phyloP scores from a whole-genome alignment of 345 rosid genomes.

The Eutrema japonicum region DNA sequence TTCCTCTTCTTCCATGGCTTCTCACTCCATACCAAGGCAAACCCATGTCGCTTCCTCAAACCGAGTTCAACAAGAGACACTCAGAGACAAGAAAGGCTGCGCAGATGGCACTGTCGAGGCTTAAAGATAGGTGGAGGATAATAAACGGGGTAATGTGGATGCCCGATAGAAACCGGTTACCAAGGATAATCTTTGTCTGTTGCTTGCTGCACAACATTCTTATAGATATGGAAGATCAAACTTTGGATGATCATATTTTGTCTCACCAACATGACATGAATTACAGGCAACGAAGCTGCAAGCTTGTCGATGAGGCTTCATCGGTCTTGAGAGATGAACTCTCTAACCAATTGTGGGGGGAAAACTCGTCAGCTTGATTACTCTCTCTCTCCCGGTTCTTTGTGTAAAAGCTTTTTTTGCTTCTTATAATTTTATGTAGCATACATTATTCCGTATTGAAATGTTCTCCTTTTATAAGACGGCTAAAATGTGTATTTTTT shows the following conservation, averaged over 20 bases:
- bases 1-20: conserved; percentile 71
- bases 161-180: conserved; percentile 70
- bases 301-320: conserved; percentile 51
- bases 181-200: conserved; percentile 66
- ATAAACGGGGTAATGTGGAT: conserved; percentile 77
- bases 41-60: conserved; percentile 49
- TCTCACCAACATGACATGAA: conserved; percentile 58
- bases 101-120: conserved; percentile 60
- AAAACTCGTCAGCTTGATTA: conserved; percentile 27
- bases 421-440: conserved; percentile 6
- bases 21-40: conserved; percentile 67
- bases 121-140: conserved; percentile 84
- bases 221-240: conserved; percentile 62
- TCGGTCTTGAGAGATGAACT: conserved; percentile 54
- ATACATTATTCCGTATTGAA: neutral
- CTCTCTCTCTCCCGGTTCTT: neutral
- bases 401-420: conserved; percentile 28
- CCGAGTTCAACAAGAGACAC: conserved; percentile 61
- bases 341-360: conserved; percentile 50
- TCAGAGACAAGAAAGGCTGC: conserved; percentile 56
- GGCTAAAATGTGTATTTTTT: neutral
- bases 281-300: conserved; percentile 56
- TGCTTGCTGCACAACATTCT: conserved; percentile 78
- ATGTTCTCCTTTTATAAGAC: neutral
- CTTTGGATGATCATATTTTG: conserved; percentile 48